These are phyloP conservation scores for Nakazawaea ernobii DNA, from an alignment of 805 yeast species.

Conservation along the genomic window DNA sequence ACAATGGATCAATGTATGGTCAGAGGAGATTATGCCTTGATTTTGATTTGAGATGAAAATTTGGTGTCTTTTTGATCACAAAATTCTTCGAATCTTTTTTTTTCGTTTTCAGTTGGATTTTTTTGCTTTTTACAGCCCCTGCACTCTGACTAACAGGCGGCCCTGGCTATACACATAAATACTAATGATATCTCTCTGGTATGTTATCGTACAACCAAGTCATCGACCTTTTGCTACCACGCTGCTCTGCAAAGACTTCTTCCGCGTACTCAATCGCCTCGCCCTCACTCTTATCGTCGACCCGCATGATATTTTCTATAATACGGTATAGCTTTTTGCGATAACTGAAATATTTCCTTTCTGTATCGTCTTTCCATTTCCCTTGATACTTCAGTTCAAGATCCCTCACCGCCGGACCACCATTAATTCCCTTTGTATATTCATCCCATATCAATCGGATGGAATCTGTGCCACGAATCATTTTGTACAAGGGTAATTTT, in stretches of 20 bases:
- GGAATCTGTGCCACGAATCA: constrained; percentile 8
- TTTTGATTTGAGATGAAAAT: no score
- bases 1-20: no score
- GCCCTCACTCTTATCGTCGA: constrained; percentile 1
- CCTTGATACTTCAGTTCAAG: constrained; percentile 34
- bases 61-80: no score
- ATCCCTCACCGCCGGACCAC: constrained; percentile 32
- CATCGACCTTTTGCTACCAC: constrained; percentile 6
- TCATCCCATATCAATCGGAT: constrained; percentile 18
- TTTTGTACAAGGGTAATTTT: constrained; percentile 5
- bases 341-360: constrained; percentile 10
- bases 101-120: no score
- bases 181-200: neutral
- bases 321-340: constrained; percentile 8
- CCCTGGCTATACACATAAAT: no score
- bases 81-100: no score
- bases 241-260: neutral
- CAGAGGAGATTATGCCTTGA: no score
- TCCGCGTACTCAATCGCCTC: constrained; percentile 9
- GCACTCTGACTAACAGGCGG: no score
- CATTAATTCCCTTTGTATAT: constrained; percentile 33
- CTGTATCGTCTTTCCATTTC: constrained; percentile 29
- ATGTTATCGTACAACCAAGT: constrained; percentile 10
- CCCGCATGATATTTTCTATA: constrained; percentile 8
- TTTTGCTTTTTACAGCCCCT: no score